These are phyloP conservation scores for Nissolia schottii DNA, from an alignment of 306 rosid species.

Conservation along the genomic window DNA sequence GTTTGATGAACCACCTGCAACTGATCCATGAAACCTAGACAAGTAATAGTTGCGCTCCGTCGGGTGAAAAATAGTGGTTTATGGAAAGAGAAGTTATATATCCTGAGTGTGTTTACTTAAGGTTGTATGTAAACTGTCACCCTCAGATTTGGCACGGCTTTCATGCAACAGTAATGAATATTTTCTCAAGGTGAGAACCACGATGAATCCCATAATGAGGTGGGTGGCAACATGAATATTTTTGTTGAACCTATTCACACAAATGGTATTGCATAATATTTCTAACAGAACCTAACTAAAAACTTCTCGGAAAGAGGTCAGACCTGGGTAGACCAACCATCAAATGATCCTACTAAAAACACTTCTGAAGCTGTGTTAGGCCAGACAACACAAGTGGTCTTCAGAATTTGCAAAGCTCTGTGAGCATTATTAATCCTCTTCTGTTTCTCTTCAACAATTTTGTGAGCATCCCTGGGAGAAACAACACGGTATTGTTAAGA, in stretches of 20 bases:
- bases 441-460: constrained; percentile 63
- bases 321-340: constrained; percentile 92
- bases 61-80: neutral
- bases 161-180: neutral
- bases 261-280: neutral
- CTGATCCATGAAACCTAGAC: neutral
- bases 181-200: neutral
- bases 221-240: neutral
- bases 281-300: neutral
- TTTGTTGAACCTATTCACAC: neutral
- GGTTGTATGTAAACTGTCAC: neutral
- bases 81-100: neutral
- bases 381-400: constrained; percentile 62
- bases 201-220: neutral
- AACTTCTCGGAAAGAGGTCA: constrained; percentile 7
- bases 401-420: constrained; percentile 54
- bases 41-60: neutral
- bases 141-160: neutral
- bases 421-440: constrained; percentile 49
- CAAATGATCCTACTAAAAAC: constrained; percentile 77
- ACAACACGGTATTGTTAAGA: constrained; percentile 14
- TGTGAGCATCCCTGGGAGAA: constrained; percentile 59
- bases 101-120: neutral
- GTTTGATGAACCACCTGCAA: neutral
- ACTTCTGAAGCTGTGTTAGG: constrained; percentile 79